Evolutionary conservation across 2,329 filamentous ascomycete genomes (phyloP), one percentile per base, ranked within the genome.

Genomic region (Calonectria hongkongensis): DNA sequence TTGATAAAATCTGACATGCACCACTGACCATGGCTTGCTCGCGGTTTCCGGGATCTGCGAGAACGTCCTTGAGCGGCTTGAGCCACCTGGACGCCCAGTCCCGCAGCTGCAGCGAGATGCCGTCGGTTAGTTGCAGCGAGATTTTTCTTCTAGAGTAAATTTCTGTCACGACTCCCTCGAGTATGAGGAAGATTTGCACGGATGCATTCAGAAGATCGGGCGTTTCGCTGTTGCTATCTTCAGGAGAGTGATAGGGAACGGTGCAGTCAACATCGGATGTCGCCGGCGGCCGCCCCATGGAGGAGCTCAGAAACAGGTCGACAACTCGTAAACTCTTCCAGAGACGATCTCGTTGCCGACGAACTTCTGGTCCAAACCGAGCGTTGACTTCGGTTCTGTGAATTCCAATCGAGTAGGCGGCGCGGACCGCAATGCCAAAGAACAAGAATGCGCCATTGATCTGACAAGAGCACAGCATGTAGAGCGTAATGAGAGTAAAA

Each of bases 251-350:
- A 73, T 88, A 90, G 0, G 87, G 81, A 0, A 90, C 88, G 0
- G 88, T 90, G 79, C 88, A 90, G 72, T 90, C 89, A 1, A 89
- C 83, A 51, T 90, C 88, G 0, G 88, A 89, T 0, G 88, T 88
- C 0, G 87, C 87, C 0, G 89, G 89, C 0, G 89, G 89, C 0
- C 89, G 83, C 3, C 89, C 89, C 88, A 90, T 89, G 1, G 87
- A 89, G 3, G 86, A 87, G 75, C 87, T 89, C 0, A 90, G 82
- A 70, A 88, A 89, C 0, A 90, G 79, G 71, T 90, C 89, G 8
- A 90, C 81, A 0, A 89, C 82, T 1, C 89, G 84, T 4, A 90
- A 78, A 70, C 88, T 90, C 79, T 89, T 89, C 89, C 89, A 90
- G 1, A 90, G 79, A 3, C 87, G 83, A 70, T 89, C 88, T 71